A percentile compares a stretch with the other conserved stretches of the same genome.
These are phyloP conservation scores for Boletus pseudo-olivaceus DNA, from an alignment of 768 basidiomycete species.

Conservation along the genomic window DNA sequence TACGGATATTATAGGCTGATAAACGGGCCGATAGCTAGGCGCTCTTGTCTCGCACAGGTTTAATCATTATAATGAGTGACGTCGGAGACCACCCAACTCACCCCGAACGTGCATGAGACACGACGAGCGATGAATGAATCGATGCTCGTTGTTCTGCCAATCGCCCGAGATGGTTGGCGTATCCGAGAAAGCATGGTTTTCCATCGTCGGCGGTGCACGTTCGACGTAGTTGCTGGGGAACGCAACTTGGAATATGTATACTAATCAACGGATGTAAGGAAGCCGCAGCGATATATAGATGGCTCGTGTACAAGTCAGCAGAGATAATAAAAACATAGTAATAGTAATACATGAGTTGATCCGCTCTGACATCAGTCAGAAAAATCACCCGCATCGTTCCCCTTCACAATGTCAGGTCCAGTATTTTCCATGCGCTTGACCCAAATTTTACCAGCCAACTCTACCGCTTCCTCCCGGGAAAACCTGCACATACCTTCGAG, in stretches of 20 bases:
- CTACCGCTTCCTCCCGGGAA: slow-evolving; percentile 8
- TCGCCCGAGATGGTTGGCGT: neutral
- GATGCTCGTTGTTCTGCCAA: neutral
- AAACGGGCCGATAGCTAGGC: too few species aligned
- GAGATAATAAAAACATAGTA: neutral
- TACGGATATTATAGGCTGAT: neutral
- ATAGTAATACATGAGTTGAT: neutral
- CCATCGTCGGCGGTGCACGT: neutral
- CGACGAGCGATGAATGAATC: too few species aligned
- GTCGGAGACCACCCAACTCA: neutral
- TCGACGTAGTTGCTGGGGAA: neutral
- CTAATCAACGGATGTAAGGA: too few species aligned
- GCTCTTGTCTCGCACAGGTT: neutral
- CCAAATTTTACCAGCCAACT: slow-evolving; percentile 20
- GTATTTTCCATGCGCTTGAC: slow-evolving; percentile 5
- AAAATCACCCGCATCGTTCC: neutral
- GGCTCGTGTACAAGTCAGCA: too few species aligned
- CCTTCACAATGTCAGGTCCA: slow-evolving; percentile 8
- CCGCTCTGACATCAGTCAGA: neutral
- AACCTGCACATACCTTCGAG: slow-evolving; percentile 17
- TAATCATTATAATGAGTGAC: too few species aligned
- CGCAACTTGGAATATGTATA: neutral
- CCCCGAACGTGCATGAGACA: neutral
- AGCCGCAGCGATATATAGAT: neutral
- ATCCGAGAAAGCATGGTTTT: neutral